Evolutionary conservation across 352 stramenopile genomes (phyloP).

Genomic region (Globisporangium echinulatum): DNA sequence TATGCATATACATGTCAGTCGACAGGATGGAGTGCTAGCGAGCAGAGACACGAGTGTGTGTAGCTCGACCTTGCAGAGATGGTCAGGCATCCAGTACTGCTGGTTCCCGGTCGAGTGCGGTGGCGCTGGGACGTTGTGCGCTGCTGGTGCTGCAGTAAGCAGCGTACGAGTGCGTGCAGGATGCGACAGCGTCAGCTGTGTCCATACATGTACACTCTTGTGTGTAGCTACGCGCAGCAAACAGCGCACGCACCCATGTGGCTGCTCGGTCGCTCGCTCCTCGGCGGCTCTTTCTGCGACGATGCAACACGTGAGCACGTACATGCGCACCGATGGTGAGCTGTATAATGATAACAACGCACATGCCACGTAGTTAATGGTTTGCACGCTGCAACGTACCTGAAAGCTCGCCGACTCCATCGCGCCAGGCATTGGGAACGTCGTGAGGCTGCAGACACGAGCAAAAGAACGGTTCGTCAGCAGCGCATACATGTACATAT

Average conservation of each 20-base stretch:
- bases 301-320: neutral
- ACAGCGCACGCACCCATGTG: slow-evolving; percentile 6
- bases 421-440: slow-evolving; percentile 57
- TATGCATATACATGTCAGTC: neutral
- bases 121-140: slow-evolving; percentile 19
- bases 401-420: slow-evolving; percentile 38
- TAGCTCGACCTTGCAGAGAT: slow-evolving; percentile 61
- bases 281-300: slow-evolving; percentile 13
- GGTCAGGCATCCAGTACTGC: slow-evolving; percentile 85
- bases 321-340: neutral
- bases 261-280: slow-evolving; percentile 12
- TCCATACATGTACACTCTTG: neutral
- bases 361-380: neutral
- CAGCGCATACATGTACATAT: neutral
- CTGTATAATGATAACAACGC: neutral
- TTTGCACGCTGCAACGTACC: slow-evolving; percentile 11
- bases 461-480: neutral
- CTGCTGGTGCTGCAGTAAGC: slow-evolving; percentile 10
- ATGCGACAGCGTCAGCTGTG: neutral
- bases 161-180: neutral
- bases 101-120: slow-evolving; percentile 39
- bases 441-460: slow-evolving; percentile 40
- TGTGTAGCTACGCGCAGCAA: no score
- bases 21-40: no score
- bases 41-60: no score